Evolutionary conservation across 2,329 filamentous ascomycete species (phyloP).

Genomic region (Arthroderma sp.): DNA sequence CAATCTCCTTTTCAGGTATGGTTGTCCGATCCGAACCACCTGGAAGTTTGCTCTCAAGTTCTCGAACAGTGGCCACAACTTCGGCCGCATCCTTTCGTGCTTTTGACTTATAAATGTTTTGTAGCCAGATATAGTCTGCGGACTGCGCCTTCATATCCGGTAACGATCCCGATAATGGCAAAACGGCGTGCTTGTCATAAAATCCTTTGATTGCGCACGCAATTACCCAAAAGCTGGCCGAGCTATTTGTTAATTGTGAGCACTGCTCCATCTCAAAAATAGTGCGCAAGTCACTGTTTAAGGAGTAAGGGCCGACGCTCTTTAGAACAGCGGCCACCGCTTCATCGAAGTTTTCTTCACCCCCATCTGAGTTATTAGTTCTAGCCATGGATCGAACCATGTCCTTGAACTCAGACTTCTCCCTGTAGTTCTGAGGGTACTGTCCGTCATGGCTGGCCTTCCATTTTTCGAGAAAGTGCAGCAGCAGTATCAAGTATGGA

Average conservation of each 20-base stretch:
- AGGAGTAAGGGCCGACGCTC: slow-evolving; percentile 56
- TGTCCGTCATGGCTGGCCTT: slow-evolving; percentile 56
- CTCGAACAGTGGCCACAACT: slow-evolving; percentile 54
- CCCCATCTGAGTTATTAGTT: slow-evolving; percentile 64
- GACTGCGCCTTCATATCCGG: slow-evolving; percentile 98
- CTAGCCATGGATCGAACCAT: slow-evolving; percentile 56
- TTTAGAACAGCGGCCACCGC: slow-evolving; percentile 79
- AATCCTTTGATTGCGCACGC: slow-evolving; percentile 68
- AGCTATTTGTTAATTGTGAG: slow-evolving; percentile 33
- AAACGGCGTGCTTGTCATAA: slow-evolving; percentile 55
- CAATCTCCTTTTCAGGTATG: slow-evolving; percentile 63
- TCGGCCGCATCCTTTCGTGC: slow-evolving; percentile 66
- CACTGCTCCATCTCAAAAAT: slow-evolving; percentile 63
- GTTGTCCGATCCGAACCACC: slow-evolving; percentile 28
- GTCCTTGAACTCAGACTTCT: slow-evolving; percentile 73
- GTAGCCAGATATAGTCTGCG: slow-evolving; percentile 74
- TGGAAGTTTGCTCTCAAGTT: slow-evolving; percentile 38
- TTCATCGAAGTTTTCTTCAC: slow-evolving; percentile 95
- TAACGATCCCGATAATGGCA: slow-evolving; percentile 75
- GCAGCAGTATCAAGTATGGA: slow-evolving; percentile 70
- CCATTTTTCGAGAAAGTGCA: slow-evolving; percentile 76
- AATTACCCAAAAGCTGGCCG: slow-evolving; percentile 76
- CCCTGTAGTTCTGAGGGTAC: slow-evolving; percentile 61
- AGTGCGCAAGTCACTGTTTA: slow-evolving; percentile 59
- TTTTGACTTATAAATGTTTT: slow-evolving; percentile 86